A percentile compares a stretch with the other conserved stretches of the same genome.
Evolutionary conservation across 2,329 filamentous ascomycete genomes (phyloP).

Genomic region (Cercospora sesami): DNA sequence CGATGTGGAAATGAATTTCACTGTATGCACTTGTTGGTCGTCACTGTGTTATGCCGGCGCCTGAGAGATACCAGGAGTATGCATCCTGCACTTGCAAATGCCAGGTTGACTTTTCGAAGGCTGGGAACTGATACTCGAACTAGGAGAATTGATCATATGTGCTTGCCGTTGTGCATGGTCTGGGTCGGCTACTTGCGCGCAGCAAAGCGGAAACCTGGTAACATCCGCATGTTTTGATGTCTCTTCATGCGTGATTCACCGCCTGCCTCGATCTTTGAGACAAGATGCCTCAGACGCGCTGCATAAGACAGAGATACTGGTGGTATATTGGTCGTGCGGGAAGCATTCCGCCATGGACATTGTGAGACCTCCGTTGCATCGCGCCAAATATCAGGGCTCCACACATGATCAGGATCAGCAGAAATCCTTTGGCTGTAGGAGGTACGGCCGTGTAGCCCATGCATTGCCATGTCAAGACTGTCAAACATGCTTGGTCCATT

Average conservation of each 20-base stretch:
- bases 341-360: not conserved
- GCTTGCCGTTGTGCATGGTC: not conserved
- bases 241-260: not conserved
- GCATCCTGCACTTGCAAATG: not conserved
- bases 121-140: not conserved
- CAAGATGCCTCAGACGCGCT: not conserved
- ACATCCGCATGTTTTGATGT: not conserved
- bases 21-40: not conserved
- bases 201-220: not conserved
- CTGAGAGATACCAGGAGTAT: not conserved
- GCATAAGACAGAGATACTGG: not conserved
- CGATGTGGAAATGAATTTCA: not conserved
- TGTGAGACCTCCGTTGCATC: conserved; percentile 1
- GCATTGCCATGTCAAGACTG: conserved; percentile 1
- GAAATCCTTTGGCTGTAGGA: not conserved
- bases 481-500: conserved; percentile 4
- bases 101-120: not conserved
- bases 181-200: not conserved
- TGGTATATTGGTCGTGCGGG: not conserved
- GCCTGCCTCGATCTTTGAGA: not conserved
- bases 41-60: not conserved
- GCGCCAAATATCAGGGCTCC: not conserved
- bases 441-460: not conserved
- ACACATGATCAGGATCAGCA: not conserved
- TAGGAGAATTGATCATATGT: not conserved